Conservation (phyloP, 2,329 filamentous ascomycete genomes). For the Fusarium brachygibbosum region DNA sequence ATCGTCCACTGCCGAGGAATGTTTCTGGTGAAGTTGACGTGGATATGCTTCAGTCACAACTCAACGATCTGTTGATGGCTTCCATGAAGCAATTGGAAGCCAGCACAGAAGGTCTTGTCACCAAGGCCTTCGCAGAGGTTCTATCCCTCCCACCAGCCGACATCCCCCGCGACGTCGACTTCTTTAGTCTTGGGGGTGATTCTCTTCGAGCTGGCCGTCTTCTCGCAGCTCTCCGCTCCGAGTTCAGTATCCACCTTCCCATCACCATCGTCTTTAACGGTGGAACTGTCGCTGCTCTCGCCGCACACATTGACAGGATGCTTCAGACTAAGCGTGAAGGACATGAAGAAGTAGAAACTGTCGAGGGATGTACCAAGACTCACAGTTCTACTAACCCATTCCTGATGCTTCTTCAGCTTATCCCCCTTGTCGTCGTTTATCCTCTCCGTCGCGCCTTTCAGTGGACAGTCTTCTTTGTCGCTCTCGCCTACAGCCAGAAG, state of each 20-base stretch:
- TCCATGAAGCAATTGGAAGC: neutral
- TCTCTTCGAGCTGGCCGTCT: conserved; percentile 4
- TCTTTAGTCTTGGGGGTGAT: conserved; percentile 11
- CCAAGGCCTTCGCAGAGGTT: conserved; percentile 3
- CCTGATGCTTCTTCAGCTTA: neutral
- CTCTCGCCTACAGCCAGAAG: conserved; percentile 13
- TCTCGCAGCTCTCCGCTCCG: neutral
- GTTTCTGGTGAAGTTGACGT: neutral
- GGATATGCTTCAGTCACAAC: neutral
- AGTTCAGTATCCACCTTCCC: conserved; percentile 5
- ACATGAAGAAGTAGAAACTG: fast-evolving
- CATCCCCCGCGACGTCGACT: neutral
- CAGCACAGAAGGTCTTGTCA: conserved; percentile 1
- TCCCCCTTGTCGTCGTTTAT: conserved; percentile 2
- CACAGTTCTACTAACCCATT: conserved; percentile 9
- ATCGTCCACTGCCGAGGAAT: neutral
- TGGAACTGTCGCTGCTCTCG: neutral
- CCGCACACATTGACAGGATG: neutral
- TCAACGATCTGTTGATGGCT: neutral
- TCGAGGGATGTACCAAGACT: conserved; percentile 1
- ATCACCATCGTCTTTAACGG: conserved; percentile 17
- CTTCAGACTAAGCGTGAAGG: neutral
- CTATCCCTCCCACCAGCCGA: neutral
- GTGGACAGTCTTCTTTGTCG: conserved; percentile 21
- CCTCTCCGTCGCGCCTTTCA: conserved; percentile 9